Evolutionary conservation across 768 basidiomycete species (phyloP).

Genomic region (Coprinopsis cinerea): DNA sequence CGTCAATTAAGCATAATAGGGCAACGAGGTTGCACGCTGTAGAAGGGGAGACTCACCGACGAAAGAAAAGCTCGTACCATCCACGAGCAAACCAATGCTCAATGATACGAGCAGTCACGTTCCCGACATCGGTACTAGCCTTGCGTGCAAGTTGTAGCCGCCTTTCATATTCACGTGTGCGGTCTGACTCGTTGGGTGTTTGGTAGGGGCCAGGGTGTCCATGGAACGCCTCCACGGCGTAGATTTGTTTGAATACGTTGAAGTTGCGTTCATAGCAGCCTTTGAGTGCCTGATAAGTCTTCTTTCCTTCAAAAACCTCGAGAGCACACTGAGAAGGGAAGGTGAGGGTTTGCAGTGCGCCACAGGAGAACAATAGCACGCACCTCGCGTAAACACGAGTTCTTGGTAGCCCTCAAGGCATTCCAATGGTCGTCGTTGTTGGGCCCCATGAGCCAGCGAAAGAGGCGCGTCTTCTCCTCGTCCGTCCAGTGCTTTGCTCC

Average conservation of each 20-base stretch:
- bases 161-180: constrained; percentile 68
- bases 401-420: constrained; percentile 71
- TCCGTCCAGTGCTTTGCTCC: constrained; percentile 85
- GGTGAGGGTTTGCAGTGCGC: constrained; percentile 6
- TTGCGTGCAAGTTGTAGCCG: constrained; percentile 61
- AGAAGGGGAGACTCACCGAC: constrained; percentile 37
- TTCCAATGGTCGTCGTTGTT: constrained; percentile 76
- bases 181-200: constrained; percentile 43
- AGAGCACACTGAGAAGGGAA: constrained; percentile 48
- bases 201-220: constrained; percentile 23
- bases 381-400: constrained; percentile 78
- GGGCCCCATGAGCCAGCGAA: constrained; percentile 71
- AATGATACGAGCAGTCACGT: constrained; percentile 64
- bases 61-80: constrained; percentile 72
- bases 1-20: constrained; percentile 11
- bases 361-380: constrained; percentile 13
- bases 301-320: constrained; percentile 69
- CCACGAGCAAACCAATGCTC: constrained; percentile 77
- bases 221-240: constrained; percentile 58
- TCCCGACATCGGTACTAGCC: constrained; percentile 64
- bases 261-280: constrained; percentile 84
- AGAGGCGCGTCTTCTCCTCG: constrained; percentile 73
- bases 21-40: constrained; percentile 3
- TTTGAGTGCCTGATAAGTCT: constrained; percentile 80
- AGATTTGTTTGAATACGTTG: constrained; percentile 79